These are phyloP conservation scores for Gymnopilus dilepis DNA, from an alignment of 768 basidiomycete genomes.

Conservation along the genomic window DNA sequence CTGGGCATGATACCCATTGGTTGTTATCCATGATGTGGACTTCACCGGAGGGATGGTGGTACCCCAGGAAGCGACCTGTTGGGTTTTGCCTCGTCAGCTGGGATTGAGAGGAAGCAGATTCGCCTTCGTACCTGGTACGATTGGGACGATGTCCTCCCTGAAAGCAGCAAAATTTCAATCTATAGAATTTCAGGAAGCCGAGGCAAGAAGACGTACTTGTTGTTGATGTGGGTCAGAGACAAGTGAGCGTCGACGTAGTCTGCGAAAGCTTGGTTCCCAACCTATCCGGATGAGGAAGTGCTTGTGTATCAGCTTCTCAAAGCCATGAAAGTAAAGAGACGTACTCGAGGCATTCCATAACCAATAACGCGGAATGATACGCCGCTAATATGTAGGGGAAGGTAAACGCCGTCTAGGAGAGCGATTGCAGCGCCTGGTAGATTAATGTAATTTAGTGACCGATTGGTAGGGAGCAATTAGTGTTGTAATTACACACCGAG, in stretches of 20 bases:
- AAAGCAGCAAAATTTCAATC: background rate
- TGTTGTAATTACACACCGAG: constrained; percentile 33
- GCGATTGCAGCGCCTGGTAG: constrained; percentile 54
- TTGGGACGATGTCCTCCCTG: constrained; percentile 45
- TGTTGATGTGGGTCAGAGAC: constrained; percentile 62
- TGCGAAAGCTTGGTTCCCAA: constrained; percentile 64
- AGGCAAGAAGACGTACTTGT: constrained; percentile 37
- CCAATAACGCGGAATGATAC: constrained; percentile 35
- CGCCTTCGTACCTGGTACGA: constrained; percentile 29
- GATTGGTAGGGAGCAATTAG: background rate
- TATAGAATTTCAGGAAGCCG: background rate
- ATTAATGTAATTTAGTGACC: background rate
- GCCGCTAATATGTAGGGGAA: constrained; percentile 49
- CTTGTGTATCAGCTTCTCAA: background rate
- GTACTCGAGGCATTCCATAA: constrained; percentile 47
- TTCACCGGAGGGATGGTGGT: constrained; percentile 55
- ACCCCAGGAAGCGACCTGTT: constrained; percentile 45
- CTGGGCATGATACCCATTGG: constrained; percentile 37
- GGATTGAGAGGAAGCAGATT: background rate
- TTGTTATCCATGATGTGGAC: constrained; percentile 50
- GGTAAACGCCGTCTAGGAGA: constrained; percentile 57
- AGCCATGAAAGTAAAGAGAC: constrained; percentile 5
- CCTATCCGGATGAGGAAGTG: constrained; percentile 26
- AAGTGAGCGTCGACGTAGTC: constrained; percentile 56
- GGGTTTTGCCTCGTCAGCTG: background rate